A percentile compares a stretch with the other conserved stretches of the same genome.
phyloP scores from a whole-genome alignment of 140 eudicot species.

The Cichorium intybus region DNA sequence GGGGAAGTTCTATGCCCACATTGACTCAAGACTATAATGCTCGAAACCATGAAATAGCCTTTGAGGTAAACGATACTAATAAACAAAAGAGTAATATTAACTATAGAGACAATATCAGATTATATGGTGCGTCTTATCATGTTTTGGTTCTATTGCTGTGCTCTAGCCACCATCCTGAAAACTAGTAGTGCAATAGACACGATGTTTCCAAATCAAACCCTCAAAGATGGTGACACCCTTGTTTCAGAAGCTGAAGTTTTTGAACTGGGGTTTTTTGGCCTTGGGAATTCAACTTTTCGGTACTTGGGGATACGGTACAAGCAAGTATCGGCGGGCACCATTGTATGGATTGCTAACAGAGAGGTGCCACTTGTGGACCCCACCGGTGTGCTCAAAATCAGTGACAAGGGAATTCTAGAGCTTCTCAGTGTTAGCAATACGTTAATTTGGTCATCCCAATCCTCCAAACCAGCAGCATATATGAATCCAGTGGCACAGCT shows the following conservation, averaged over 20 bases:
- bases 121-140: not conserved
- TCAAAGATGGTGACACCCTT: not conserved
- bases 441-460: conserved; percentile 32
- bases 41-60: not conserved
- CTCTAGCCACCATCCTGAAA: not conserved
- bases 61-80: too few species aligned
- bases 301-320: not conserved
- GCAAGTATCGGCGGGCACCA: not conserved
- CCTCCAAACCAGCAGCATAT: not conserved
- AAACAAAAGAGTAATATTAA: too few species aligned
- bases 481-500: conserved; percentile 17
- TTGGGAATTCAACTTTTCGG: not conserved
- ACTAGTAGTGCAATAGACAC: not conserved
- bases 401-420: not conserved
- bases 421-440: not conserved
- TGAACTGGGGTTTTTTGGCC: not conserved
- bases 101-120: not conserved
- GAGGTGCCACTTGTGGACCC: not conserved
- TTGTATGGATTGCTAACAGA: not conserved
- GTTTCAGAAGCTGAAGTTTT: not conserved
- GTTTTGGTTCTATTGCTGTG: not conserved
- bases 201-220: not conserved
- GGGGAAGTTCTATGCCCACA: not conserved
- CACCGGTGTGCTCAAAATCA: not conserved
- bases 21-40: not conserved